phyloP scores from a whole-genome alignment of 1,284 basidiomycete species.

The Vanrija humicola region DNA sequence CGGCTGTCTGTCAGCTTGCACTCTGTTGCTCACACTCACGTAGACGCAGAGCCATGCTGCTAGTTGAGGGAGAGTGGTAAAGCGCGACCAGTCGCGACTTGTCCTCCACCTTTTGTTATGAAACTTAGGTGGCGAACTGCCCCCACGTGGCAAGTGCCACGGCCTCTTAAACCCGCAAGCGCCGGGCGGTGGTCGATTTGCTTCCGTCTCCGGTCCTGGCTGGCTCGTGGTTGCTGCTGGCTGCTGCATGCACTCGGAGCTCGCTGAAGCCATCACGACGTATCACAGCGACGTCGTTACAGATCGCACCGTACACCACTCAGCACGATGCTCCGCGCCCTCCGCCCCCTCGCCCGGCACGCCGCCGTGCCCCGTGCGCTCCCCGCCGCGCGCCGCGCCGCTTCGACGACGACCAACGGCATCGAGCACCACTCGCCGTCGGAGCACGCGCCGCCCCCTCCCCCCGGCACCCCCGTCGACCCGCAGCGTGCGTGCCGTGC shows the following conservation, averaged over 20 bases:
- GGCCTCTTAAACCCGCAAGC: background rate
- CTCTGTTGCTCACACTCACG: conserved; percentile 13
- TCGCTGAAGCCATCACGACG: background rate
- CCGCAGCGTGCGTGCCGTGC: conserved; percentile 39
- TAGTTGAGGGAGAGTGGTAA: background rate
- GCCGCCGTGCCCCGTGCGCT: background rate
- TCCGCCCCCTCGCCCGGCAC: conserved; percentile 23
- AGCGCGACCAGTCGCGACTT: background rate
- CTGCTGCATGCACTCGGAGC: too few relatives aligned
- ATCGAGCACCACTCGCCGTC: conserved; percentile 16
- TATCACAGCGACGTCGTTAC: conserved; percentile 6
- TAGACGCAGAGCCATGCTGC: conserved; percentile 23
- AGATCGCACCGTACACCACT: background rate
- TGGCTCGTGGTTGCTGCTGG: too few relatives aligned
- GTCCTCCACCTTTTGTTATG: background rate
- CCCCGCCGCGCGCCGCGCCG: conserved; percentile 3
- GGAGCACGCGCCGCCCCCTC: conserved; percentile 16
- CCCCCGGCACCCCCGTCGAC: conserved; percentile 41
- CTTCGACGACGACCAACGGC: background rate
- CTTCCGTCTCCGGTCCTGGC: too few relatives aligned
- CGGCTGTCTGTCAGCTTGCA: conserved; percentile 12
- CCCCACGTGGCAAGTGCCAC: background rate
- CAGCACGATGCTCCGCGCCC: conserved; percentile 26
- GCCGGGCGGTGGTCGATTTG: background rate
- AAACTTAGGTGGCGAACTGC: background rate